Evolutionary conservation across 2,329 filamentous ascomycete genomes (phyloP).

Genomic region (Nemania sp.): DNA sequence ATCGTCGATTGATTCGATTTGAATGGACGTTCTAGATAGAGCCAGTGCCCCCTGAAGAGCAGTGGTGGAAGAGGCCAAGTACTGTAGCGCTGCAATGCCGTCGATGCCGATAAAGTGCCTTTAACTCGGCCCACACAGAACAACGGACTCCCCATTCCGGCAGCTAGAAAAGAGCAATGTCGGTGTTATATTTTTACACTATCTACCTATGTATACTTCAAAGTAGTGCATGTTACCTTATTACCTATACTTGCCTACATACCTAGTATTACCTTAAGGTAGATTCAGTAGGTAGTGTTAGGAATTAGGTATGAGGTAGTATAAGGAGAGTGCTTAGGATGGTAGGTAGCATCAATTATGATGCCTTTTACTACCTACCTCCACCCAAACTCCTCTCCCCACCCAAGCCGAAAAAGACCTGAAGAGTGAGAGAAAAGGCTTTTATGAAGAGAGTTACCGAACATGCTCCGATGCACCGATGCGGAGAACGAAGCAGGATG

Average conservation of each 20-base stretch:
- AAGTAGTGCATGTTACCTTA: too few relatives aligned
- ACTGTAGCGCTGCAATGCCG: slow-evolving; percentile 13
- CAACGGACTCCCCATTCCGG: slow-evolving; percentile 12
- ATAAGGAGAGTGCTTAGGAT: too few relatives aligned
- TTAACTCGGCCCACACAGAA: slow-evolving; percentile 6
- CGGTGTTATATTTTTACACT: slow-evolving; percentile 1
- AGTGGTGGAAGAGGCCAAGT: too few relatives aligned
- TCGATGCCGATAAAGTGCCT: slow-evolving; percentile 1
- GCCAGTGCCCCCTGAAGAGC: background rate
- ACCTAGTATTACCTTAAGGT: too few relatives aligned
- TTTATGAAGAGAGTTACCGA: background rate
- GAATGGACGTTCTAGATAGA: background rate
- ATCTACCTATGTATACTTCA: too few relatives aligned
- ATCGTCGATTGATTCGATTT: background rate
- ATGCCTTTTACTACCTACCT: too few relatives aligned
- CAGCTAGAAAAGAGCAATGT: slow-evolving; percentile 1
- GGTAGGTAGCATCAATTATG: too few relatives aligned
- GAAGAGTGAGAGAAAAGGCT: background rate
- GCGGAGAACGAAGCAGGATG: slow-evolving; percentile 1
- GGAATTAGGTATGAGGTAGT: too few relatives aligned
- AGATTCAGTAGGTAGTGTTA: too few relatives aligned
- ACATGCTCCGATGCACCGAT: background rate
- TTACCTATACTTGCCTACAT: too few relatives aligned
- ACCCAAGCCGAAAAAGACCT: background rate
- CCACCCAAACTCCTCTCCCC: background rate